Evolutionary conservation across 805 yeast genomes (phyloP), one percentile per base, ranked within the genome.

Genomic region (Candida krabiensis): DNA sequence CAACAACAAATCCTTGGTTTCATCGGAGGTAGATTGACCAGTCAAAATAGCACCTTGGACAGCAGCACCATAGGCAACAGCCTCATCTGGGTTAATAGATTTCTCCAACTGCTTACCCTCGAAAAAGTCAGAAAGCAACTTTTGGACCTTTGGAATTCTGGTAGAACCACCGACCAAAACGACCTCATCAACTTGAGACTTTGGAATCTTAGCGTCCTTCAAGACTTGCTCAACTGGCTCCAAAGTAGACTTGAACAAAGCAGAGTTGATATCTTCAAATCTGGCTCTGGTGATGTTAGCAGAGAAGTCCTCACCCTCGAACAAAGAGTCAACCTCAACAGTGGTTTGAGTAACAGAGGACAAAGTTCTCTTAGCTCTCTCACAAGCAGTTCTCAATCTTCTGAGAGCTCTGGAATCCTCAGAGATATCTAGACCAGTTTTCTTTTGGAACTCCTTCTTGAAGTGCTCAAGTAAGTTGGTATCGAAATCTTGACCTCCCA

Each of bases 401-500:
- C 97, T 87, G 65, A 91, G 77, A 57, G 98, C 96, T 77, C 97
- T 86, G 61, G 95, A 84, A 69, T 91, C 95, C 47, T 71, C 70
- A 48, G 95, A 80, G 69, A 91, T 80, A 73, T 91, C 97, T 66
- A 77, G 73, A 75, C 90, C 90, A 64, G 90, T 79, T 85, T 91
- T 90, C 82, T 89, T 86, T 54, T 63, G 63, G 88, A 91, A 91
- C 66, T 90, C 97, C 60, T 80, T 78, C 74, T 83, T 80, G 82
- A 91, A 91, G 79, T 80, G 87, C 71, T 81, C 91, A 56, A 90
- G 85, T 67, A 91, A 78, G 83, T 90, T 86, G 78, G 89, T 84
- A 75, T 90, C 98, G 71, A 90, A 90, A 75, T 90, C 98, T 79
- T 90, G 96, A 80, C 98, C 98, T 81, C 98, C 98, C 75, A 90